Conservation (phyloP, 768 basidiomycete species). For the Russula brevipes region DNA sequence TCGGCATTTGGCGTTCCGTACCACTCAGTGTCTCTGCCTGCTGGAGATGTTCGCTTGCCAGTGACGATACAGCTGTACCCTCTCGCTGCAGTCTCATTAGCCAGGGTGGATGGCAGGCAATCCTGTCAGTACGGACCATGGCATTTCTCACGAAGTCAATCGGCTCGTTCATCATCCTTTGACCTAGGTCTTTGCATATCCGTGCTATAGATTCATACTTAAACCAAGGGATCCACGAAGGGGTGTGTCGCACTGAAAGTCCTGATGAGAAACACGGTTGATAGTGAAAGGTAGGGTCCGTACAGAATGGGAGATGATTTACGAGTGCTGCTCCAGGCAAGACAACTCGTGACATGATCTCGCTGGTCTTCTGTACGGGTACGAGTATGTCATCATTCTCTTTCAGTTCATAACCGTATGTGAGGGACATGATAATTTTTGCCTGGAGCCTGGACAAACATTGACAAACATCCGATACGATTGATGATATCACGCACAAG, state of each 20-base stretch:
- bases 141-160: neutral
- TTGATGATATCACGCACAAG: neutral
- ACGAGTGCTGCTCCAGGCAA: constrained; percentile 10
- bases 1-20: neutral
- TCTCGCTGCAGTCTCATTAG: neutral
- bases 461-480: neutral
- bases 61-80: neutral
- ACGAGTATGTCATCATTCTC: neutral
- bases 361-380: neutral
- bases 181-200: neutral
- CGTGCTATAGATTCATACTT: neutral
- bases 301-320: neutral
- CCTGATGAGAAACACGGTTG: neutral
- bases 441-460: neutral
- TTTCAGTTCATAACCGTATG: constrained; percentile 13
- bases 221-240: neutral
- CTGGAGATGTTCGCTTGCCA: neutral
- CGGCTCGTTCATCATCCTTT: neutral
- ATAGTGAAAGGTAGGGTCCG: too few species aligned
- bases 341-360: neutral
- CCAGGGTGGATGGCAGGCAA: too few species aligned
- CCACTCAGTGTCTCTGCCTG: neutral
- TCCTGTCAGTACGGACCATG: neutral
- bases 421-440: constrained; percentile 5
- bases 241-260: neutral